A percentile compares a stretch with the other conserved stretches of the same genome.
These are phyloP conservation scores for Chaetoceros muelleri DNA, from an alignment of 108 stramenopile genomes.

Conservation along the genomic window DNA sequence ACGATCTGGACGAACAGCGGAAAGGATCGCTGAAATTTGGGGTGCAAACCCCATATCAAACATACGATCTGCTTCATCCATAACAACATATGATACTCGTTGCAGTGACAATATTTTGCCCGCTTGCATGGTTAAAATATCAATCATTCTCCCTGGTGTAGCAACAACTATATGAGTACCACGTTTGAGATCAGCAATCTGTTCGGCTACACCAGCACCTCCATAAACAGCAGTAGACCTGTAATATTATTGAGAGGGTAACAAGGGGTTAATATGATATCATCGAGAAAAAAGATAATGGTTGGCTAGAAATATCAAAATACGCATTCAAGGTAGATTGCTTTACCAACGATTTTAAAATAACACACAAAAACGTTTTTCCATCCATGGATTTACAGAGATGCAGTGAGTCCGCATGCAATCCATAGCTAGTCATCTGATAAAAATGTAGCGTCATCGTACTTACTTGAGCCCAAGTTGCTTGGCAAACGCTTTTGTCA, in stretches of 20 bases:
- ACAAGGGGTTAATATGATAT: not conserved
- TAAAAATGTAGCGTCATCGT: not conserved
- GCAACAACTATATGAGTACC: conserved; percentile 95
- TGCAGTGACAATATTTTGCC: conserved; percentile 86
- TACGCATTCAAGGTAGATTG: no score
- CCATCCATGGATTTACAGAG: no score
- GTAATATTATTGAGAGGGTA: not conserved
- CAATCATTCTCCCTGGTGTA: conserved; percentile 97
- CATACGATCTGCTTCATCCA: conserved; percentile 99
- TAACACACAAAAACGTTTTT: no score
- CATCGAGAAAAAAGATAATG: not conserved
- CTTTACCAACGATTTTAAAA: no score
- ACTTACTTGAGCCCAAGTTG: conserved; percentile 72
- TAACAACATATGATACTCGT: conserved; percentile 91
- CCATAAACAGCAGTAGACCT: conserved; percentile 93
- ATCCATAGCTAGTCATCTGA: not conserved
- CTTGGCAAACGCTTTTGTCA: conserved; percentile 70
- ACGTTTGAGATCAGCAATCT: conserved; percentile 94
- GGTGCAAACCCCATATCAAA: conserved; percentile 99
- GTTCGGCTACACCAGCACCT: conserved; percentile 93
- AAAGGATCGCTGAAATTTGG: conserved; percentile 89
- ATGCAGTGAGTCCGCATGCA: not conserved
- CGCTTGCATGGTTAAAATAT: conserved; percentile 97
- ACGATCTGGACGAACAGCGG: conserved; percentile 88
- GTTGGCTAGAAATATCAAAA: no score